A percentile compares a stretch with the other conserved stretches of the same genome.
Conservation (phyloP, 176 grass and related monocot genomes). For the Musa acuminata region DNA sequence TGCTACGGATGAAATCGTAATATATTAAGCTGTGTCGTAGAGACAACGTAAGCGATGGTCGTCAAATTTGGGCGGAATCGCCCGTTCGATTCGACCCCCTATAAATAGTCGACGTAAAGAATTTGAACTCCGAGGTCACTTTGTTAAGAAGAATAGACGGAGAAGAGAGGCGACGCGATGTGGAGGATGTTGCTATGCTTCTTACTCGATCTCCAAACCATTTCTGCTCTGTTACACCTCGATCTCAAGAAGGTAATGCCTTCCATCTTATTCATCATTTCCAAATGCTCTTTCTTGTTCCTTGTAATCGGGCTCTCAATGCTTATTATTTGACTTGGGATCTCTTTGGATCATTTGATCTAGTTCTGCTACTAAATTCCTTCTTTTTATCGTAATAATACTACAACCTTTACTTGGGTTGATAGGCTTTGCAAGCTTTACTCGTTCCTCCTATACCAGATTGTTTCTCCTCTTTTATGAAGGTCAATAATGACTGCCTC, state of each 20-base stretch:
- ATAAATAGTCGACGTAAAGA: too few relatives aligned
- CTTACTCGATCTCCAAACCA: slow-evolving; percentile 75
- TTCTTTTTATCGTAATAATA: too few relatives aligned
- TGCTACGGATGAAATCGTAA: too few relatives aligned
- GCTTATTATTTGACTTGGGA: too few relatives aligned
- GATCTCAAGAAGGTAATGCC: slow-evolving; percentile 56
- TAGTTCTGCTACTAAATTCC: too few relatives aligned
- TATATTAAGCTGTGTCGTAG: too few relatives aligned
- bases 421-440: slow-evolving; percentile 77
- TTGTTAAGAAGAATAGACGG: too few relatives aligned
- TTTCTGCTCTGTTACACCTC: slow-evolving; percentile 48
- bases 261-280: background rate
- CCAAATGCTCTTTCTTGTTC: background rate
- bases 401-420: background rate
- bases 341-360: too few relatives aligned
- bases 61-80: too few relatives aligned
- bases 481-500: slow-evolving; percentile 27
- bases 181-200: slow-evolving; percentile 85
- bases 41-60: too few relatives aligned
- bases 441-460: slow-evolving; percentile 40
- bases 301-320: background rate
- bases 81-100: too few relatives aligned
- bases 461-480: slow-evolving; percentile 33
- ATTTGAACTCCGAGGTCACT: too few relatives aligned
- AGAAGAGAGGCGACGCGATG: background rate